Evolutionary conservation across 148 eudicot genomes (phyloP).

Genomic region (Agrostemma githago): DNA sequence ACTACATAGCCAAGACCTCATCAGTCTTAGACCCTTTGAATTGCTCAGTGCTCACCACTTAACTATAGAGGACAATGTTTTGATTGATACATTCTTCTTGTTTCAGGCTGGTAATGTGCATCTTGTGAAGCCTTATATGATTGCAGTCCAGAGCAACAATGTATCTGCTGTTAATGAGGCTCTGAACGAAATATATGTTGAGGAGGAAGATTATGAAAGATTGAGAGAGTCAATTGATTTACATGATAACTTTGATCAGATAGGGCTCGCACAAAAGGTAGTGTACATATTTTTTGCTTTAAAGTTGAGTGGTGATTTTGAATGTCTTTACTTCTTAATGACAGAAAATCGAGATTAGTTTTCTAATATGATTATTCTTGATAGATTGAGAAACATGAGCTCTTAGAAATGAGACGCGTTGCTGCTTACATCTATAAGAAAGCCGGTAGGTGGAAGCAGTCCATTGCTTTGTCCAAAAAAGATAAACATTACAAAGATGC

Average conservation of each 20-base stretch:
- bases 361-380: neutral
- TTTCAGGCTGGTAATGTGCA: conserved; percentile 79
- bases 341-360: neutral
- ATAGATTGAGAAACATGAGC: conserved; percentile 98
- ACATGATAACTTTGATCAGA: conserved; percentile 98
- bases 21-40: neutral
- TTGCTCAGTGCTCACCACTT: neutral
- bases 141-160: conserved; percentile 94
- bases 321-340: neutral
- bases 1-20: neutral
- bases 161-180: conserved; percentile 97
- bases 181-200: conserved; percentile 87
- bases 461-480: conserved; percentile 93
- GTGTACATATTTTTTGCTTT: conserved; percentile 2
- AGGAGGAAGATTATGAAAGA: conserved; percentile 98
- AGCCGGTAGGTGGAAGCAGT: conserved; percentile 99
- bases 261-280: conserved; percentile 96
- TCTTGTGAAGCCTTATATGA: conserved; percentile 96
- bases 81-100: conserved; percentile 7
- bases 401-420: conserved; percentile 95
- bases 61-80: neutral
- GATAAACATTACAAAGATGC: conserved; percentile 94
- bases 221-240: conserved; percentile 84
- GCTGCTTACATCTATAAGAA: conserved; percentile 97
- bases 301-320: neutral